These are phyloP conservation scores for Nigrospora sphaerica DNA, from an alignment of 2,329 filamentous ascomycete species.

Conservation along the genomic window DNA sequence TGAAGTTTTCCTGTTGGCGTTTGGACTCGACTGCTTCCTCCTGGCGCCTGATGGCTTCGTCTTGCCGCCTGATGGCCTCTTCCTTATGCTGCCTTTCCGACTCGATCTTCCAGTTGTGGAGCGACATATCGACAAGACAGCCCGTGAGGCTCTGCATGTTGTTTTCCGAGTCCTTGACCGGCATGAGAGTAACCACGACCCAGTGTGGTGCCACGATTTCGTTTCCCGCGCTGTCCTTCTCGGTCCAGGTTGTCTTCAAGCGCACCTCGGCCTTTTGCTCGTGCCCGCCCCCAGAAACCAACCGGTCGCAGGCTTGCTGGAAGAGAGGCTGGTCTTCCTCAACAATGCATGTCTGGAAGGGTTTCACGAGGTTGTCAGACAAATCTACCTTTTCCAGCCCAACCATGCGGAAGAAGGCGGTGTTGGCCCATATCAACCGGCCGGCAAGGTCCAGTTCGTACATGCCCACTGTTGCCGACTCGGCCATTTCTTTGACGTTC, in stretches of 20 bases:
- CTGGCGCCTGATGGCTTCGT: conserved; percentile 26
- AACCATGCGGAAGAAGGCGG: conserved; percentile 45
- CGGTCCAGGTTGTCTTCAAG: conserved; percentile 38
- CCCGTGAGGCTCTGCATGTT: conserved; percentile 40
- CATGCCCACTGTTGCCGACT: conserved; percentile 47
- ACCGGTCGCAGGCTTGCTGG: conserved; percentile 28
- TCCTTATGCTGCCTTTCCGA: conserved; percentile 27
- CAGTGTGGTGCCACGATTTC: conserved; percentile 36
- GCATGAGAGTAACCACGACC: conserved; percentile 43
- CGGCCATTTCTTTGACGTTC: conserved; percentile 46
- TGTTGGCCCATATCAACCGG: conserved; percentile 42
- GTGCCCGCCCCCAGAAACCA: conserved; percentile 27
- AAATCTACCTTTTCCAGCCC: conserved; percentile 38
- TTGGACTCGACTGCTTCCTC: conserved; percentile 52
- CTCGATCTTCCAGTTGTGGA: conserved; percentile 44
- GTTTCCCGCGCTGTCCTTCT: conserved; percentile 36
- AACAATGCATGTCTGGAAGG: conserved; percentile 36
- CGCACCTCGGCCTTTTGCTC: conserved; percentile 30
- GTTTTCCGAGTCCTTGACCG: conserved; percentile 38
- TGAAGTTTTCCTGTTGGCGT: conserved; percentile 72
- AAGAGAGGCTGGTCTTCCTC: conserved; percentile 36
- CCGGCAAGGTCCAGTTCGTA: conserved; percentile 46
- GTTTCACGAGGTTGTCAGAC: conserved; percentile 27
- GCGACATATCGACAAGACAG: conserved; percentile 40
- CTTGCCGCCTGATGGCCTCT: conserved; percentile 29